phyloP scores from a whole-genome alignment of 2,329 filamentous ascomycete genomes.

The Nigrospora oryzae region DNA sequence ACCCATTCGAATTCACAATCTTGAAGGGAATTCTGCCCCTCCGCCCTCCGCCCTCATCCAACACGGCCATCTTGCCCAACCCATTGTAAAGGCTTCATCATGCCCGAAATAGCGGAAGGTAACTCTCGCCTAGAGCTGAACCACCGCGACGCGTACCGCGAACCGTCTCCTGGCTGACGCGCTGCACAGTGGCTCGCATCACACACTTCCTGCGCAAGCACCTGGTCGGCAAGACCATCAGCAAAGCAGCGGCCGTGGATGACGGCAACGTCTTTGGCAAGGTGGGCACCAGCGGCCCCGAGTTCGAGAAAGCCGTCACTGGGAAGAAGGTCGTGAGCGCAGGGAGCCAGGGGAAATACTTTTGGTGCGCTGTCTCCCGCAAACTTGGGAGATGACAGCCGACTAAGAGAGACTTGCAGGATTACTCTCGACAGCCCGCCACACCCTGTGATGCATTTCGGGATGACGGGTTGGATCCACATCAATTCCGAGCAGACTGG shows the following conservation, averaged over 20 bases:
- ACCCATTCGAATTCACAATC: too few relatives aligned
- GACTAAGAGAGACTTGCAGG: conserved; percentile 14
- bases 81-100: conserved; percentile 1
- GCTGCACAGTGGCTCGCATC: conserved; percentile 60
- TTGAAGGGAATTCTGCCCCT: too few relatives aligned
- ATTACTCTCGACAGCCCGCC: conserved; percentile 66
- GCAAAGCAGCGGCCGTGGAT: conserved; percentile 61
- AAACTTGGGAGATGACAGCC: background rate
- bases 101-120: conserved; percentile 21
- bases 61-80: too few relatives aligned
- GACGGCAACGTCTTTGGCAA: conserved; percentile 88
- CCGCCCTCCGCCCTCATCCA: too few relatives aligned
- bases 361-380: conserved; percentile 44
- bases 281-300: conserved; percentile 68
- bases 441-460: conserved; percentile 84
- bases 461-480: conserved; percentile 80
- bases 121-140: background rate
- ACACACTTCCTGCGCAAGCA: conserved; percentile 78
- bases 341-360: conserved; percentile 92
- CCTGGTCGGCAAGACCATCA: conserved; percentile 76
- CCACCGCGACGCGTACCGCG: background rate
- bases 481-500: conserved; percentile 70
- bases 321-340: conserved; percentile 65
- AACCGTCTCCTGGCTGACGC: background rate
- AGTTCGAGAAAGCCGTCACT: conserved; percentile 64